These are phyloP conservation scores for Populus simonii DNA, from an alignment of 345 rosid species.

Conservation along the genomic window DNA sequence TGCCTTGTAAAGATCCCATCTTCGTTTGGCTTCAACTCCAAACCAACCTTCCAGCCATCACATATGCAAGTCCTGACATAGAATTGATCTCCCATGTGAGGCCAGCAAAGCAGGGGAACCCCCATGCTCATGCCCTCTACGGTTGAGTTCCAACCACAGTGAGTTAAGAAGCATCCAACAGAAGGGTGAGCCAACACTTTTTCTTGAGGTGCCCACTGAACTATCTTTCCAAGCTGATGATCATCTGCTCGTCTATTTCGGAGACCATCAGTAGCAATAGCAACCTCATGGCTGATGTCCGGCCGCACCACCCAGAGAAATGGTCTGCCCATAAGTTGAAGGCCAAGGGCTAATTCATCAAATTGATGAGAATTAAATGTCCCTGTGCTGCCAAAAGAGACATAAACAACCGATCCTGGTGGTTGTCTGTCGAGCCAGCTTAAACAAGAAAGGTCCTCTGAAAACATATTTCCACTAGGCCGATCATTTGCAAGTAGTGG, in stretches of 20 bases:
- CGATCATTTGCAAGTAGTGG: neutral
- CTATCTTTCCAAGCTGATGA: neutral
- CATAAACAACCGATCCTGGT: conserved; percentile 5
- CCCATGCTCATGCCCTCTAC: conserved; percentile 6
- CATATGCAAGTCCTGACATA: neutral
- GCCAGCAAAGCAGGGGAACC: conserved; percentile 11
- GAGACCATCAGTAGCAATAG: neutral
- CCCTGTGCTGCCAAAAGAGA: conserved; percentile 9
- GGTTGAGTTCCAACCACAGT: conserved; percentile 11
- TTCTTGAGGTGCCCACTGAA: conserved; percentile 18
- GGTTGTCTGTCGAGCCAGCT: conserved; percentile 10
- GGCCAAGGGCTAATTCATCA: conserved; percentile 6
- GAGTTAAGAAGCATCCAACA: conserved; percentile 12
- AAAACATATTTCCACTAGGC: neutral
- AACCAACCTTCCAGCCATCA: conserved; percentile 6
- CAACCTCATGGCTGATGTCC: neutral
- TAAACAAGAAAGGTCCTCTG: conserved; percentile 7
- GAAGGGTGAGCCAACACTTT: conserved; percentile 9
- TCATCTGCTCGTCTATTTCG: neutral
- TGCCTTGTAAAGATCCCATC: conserved; percentile 2
- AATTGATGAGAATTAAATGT: neutral
- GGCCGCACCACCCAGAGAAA: conserved; percentile 15
- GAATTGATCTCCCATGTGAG: conserved; percentile 5
- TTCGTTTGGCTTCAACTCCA: neutral
- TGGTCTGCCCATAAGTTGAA: neutral